These are phyloP conservation scores for Oryza rufipogon DNA, from an alignment of 176 grass and related monocot genomes.

Conservation along the genomic window DNA sequence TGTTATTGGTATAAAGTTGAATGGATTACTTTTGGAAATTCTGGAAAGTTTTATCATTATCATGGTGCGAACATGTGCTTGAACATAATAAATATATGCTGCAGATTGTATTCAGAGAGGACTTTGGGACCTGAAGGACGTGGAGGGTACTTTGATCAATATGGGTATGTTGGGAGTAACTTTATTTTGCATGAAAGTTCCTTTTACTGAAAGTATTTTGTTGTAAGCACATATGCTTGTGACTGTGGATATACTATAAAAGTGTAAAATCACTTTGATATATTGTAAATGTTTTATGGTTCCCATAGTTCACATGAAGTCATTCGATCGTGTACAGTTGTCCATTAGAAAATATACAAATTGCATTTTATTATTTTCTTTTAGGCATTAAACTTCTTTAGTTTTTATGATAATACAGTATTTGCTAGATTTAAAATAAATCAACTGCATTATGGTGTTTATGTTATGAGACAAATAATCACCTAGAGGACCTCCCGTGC, in stretches of 20 bases:
- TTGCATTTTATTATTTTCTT: background rate
- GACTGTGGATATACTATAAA: background rate
- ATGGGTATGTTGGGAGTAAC: slow-evolving; percentile 68
- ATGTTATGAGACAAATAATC: slow-evolving; percentile 15
- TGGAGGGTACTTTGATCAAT: slow-evolving; percentile 95
- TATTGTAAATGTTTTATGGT: slow-evolving; percentile 1
- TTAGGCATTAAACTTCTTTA: background rate
- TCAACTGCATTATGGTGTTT: background rate
- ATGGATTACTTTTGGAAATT: background rate
- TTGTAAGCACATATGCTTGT: slow-evolving; percentile 12
- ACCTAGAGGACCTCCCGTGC: background rate
- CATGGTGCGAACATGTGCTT: slow-evolving; percentile 17
- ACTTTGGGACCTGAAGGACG: slow-evolving; percentile 95
- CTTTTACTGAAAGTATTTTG: background rate
- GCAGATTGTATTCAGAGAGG: slow-evolving; percentile 95
- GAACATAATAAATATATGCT: slow-evolving; percentile 21
- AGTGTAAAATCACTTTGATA: background rate
- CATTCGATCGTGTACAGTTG: background rate
- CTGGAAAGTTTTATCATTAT: background rate
- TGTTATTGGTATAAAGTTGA: background rate
- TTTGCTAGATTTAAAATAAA: background rate
- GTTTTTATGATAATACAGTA: background rate
- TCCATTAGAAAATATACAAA: background rate
- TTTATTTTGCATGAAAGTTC: slow-evolving; percentile 1
- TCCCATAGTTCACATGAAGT: background rate